These are phyloP conservation scores for Sordaria brevicollis DNA, from an alignment of 495 filamentous ascomycete species.

Conservation along the genomic window DNA sequence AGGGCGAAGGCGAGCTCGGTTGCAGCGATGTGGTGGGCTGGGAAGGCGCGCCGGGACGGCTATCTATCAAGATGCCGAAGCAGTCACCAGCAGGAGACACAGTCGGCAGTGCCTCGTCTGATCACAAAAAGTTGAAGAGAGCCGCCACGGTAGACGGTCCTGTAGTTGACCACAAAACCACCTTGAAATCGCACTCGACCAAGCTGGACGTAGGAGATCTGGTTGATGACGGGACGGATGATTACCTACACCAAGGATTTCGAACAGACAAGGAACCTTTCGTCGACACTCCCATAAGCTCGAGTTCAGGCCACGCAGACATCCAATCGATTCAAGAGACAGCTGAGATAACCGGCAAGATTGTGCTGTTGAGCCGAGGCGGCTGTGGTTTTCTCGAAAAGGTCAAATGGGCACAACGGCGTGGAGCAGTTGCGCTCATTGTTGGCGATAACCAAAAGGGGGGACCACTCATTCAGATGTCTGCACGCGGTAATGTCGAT, in stretches of 20 bases:
- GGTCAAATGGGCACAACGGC: slow-evolving; percentile 87
- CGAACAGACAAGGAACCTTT: slow-evolving; percentile 22
- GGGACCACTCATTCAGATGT: slow-evolving; percentile 90
- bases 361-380: slow-evolving; percentile 81
- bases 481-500: slow-evolving; percentile 85
- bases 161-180: slow-evolving; percentile 12
- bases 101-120: neutral
- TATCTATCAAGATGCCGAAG: slow-evolving; percentile 10
- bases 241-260: slow-evolving; percentile 70
- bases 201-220: slow-evolving; percentile 4
- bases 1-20: slow-evolving; percentile 78
- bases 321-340: slow-evolving; percentile 91
- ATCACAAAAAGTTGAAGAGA: slow-evolving; percentile 7
- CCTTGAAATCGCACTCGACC: slow-evolving; percentile 13
- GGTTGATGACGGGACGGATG: slow-evolving; percentile 77
- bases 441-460: slow-evolving; percentile 88
- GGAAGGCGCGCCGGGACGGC: slow-evolving; percentile 40
- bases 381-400: slow-evolving; percentile 97
- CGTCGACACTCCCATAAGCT: slow-evolving; percentile 20
- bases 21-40: slow-evolving; percentile 96
- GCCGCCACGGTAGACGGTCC: slow-evolving; percentile 12
- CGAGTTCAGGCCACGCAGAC: slow-evolving; percentile 61
- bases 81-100: slow-evolving; percentile 14
- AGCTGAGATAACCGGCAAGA: slow-evolving; percentile 87
- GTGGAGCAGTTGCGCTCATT: slow-evolving; percentile 81